Evolutionary conservation across 148 eudicot species (phyloP), one percentile per base, ranked within the genome.

Genomic region (Chenopodium suecicum): DNA sequence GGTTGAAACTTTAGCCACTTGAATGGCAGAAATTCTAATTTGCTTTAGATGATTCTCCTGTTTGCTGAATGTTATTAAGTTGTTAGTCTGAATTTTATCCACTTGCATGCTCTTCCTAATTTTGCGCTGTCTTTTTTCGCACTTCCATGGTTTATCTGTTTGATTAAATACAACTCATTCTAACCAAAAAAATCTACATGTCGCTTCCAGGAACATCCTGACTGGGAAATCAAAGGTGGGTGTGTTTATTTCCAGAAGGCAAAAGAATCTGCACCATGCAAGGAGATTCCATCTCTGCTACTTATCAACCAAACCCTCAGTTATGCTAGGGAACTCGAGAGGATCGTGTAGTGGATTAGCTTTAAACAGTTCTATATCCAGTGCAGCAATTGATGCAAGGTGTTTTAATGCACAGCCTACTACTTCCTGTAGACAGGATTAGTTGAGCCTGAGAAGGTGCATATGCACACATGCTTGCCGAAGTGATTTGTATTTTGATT

Each of bases 221-320:
- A 94, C 75, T 96, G 99, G 99, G 98, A 96, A 88, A 86, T 96
- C 34, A 89, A 90, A 87, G 85, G 89, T 44, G 97, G 97, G 54
- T 79, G 8, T 71, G 91, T 96, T 47, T 71, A 82, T 74, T 96
- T 96, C 88, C 95, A 92, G 82, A 89, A 85, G 82, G 93, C 99
- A 0, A 96, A 91, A 87, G 99, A 94, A 27, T 86, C 91, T 70
- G 91, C 89, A 4, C 89, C 92, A 7, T 91, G 98, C 95, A 94
- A 94, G 90, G 99, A 96, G 86, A 94, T 94, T 31, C 99, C 99
- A 0, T 94, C 98, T 70, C 85, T 94, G 78, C 95, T 90, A 56
- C 94, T 96, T 78, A 96, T 96, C 84, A 92, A 91, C 77, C 99
- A 96, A 86, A 94, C 99, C 1, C 95, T 96, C 81, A 92, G 97